These are phyloP conservation scores for Saitozyma sp. DNA, from an alignment of 768 basidiomycete species.

Conservation along the genomic window DNA sequence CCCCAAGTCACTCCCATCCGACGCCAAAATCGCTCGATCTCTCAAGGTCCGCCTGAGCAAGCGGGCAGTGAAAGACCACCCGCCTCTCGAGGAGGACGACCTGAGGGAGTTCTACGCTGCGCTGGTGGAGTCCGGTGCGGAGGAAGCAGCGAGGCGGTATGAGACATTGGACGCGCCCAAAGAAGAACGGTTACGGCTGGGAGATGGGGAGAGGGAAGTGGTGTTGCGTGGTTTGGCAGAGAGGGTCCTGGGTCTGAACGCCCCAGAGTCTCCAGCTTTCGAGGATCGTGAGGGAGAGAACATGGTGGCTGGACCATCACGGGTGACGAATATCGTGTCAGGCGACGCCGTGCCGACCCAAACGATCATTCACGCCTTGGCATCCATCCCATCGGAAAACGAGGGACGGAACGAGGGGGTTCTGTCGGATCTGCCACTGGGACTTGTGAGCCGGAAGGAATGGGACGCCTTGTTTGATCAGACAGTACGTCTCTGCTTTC, in stretches of 20 bases:
- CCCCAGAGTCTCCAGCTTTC: too few species aligned
- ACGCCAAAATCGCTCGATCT: neutral
- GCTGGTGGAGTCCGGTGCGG: slow-evolving; percentile 7
- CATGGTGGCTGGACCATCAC: too few species aligned
- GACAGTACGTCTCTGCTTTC: slow-evolving; percentile 54
- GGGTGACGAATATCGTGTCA: too few species aligned
- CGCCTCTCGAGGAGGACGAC: slow-evolving; percentile 12
- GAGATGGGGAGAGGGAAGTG: slow-evolving; percentile 3
- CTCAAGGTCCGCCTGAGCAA: slow-evolving; percentile 6
- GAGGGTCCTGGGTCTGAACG: neutral
- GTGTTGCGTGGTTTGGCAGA: neutral
- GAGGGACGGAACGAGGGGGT: neutral
- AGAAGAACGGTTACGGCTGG: slow-evolving; percentile 1
- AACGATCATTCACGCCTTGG: neutral
- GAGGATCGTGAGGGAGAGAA: too few species aligned
- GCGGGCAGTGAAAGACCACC: neutral
- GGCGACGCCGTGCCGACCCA: neutral
- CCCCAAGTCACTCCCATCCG: too few species aligned
- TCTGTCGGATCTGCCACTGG: slow-evolving; percentile 52
- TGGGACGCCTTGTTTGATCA: slow-evolving; percentile 62
- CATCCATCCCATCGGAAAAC: neutral
- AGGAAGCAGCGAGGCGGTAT: neutral
- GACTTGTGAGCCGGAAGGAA: slow-evolving; percentile 60
- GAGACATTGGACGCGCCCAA: neutral
- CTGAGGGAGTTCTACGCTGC: slow-evolving; percentile 15